Evolutionary conservation across 805 yeast genomes (phyloP), one percentile per base, ranked within the genome.

Genomic region (Pichia gijzeniarum): DNA sequence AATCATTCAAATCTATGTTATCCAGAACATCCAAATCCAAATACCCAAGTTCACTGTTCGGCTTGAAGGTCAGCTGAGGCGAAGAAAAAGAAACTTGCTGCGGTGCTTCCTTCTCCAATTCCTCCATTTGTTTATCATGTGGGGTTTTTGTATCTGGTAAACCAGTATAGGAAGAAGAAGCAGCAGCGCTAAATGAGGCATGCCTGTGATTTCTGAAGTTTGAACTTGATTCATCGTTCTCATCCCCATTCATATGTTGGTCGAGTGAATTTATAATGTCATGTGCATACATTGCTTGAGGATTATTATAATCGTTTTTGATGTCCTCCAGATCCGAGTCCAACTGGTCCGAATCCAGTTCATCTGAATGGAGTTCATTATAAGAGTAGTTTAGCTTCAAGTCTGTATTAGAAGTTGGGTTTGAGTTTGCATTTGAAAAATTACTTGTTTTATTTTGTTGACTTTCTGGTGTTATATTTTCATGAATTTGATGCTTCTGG

Each of bases 71-170:
- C 31, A 61, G 18, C 60, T 87, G 95, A 3, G 95, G 96, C 1
- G 95, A 84, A 1, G 95, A 78, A 58, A 85, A 86, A 2, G 82
- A 85, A 21, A 84, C 89, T 55, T 84, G 88, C 37, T 73, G 74
- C 1, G 90, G 89, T 0, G 74, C 76, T 33, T 72, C 76, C 12
- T 32, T 42, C 22, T 52, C 54, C 19, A 52, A 31, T n/a, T 47
- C 47, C 25, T 49, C 44, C 19, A 47, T 27, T 18, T 43, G 35
- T 19, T 43, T 43, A 27, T 47, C 44, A 18, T 42, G 40, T 4
- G 40, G 45, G 14, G 35, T 22, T 16, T 17, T 43, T 3, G 39
- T 44, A 36, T 53, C 54, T 1, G 48, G 59, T 25, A 47, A 56
- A n/a, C 74, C 74, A 1, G 82, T 71, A 56, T 83, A 82, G 0